Evolutionary conservation across 73 alveolate genomes (phyloP), one percentile per base, ranked within the genome.

Genomic region (Paramecium tetraurelia): DNA sequence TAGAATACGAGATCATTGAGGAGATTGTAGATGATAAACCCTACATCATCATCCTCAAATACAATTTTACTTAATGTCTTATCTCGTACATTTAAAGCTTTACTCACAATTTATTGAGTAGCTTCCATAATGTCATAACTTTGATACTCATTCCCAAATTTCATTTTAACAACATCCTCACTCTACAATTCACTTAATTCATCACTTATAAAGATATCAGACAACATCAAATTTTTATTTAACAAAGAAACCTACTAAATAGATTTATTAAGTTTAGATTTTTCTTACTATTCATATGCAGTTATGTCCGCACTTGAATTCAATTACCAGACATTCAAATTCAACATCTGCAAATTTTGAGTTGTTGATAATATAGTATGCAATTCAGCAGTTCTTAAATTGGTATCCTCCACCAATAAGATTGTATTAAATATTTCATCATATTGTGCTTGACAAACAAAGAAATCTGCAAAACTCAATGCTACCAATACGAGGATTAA

Each of bases 401-500:
- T 71, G 3, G 89, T 70, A 22, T 68, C 53, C 41, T 38, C 53
- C 0, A 89, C 70, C 18, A 89, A 70, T 24, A 40, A 18, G 1
- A 89, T 83, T 38, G 86, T 89, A 22, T 72, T 27, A 38, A 40
- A 70, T 10, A 89, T 89, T n/a, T 89, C 90, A 70, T 89, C 84
- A 46, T 44, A 89, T 70, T 89, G 14, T 44, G 58, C 75, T 33
- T 43, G 21, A 50, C 88, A 40, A 33, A 89, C 43, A 40, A 89
- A 89, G 35, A 58, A 89, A 72, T 89, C 94, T n/a, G 75, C 72
- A 71, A 89, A 89, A n/a, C 88, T 48, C 18, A 89, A 70, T 40
- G 87, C 38, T 21, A 89, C 87, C 38, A 89, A 50, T 27, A 72
- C 84, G 5, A 89, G 31, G 9, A 71, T 83, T 58, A 89, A 83